Evolutionary conservation across 495 filamentous ascomycete species (phyloP).

Genomic region (Darksidea phi): DNA sequence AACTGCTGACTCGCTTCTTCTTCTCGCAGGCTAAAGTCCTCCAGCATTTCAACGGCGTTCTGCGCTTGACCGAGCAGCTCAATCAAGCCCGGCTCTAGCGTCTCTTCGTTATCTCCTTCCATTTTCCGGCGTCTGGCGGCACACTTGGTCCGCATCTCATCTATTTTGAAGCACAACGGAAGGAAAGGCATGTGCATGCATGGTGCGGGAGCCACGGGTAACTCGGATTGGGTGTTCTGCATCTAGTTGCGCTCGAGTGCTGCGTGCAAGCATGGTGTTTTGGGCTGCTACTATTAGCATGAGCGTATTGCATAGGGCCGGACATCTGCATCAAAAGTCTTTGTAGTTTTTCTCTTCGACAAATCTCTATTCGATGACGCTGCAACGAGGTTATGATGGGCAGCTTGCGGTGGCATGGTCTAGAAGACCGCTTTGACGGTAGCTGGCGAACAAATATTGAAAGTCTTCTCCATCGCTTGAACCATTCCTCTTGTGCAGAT

Average conservation of each 20-base stretch:
- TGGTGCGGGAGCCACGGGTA: slow-evolving; percentile 1
- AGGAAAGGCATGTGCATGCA: not conserved
- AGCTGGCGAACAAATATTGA: not conserved
- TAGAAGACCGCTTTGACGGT: no score
- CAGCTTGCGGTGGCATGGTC: no score
- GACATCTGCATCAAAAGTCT: not conserved
- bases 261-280: slow-evolving; percentile 33
- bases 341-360: not conserved
- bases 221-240: not conserved
- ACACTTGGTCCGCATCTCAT: not conserved
- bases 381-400: no score
- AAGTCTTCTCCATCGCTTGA: not conserved
- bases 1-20: slow-evolving; percentile 28
- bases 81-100: slow-evolving; percentile 20
- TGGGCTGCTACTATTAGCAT: slow-evolving; percentile 6
- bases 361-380: not conserved
- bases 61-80: slow-evolving; percentile 10
- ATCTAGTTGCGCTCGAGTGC: not conserved
- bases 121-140: not conserved
- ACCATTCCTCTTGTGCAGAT: not conserved
- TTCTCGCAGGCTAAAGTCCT: slow-evolving; percentile 7
- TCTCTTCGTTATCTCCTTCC: not conserved
- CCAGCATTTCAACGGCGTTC: slow-evolving; percentile 24
- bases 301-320: slow-evolving; percentile 6
- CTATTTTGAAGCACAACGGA: no score